Evolutionary conservation across 2,329 filamentous ascomycete genomes (phyloP).

Genomic region (Fusarium sarcochroum): DNA sequence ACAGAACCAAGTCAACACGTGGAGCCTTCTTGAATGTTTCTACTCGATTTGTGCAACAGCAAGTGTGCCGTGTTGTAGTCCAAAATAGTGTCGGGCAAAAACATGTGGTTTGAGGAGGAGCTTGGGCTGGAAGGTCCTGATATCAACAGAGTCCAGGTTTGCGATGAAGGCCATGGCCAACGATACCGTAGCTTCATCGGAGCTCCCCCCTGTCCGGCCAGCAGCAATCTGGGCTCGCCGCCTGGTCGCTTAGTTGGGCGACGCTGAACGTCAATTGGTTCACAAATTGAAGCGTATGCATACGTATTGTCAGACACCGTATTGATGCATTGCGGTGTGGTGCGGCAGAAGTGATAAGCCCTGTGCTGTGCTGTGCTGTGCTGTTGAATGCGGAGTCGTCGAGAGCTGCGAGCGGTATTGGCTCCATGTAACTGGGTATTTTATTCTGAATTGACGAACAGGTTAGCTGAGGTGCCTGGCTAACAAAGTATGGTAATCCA

Average conservation of each 20-base stretch:
- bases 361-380: constrained; percentile 1
- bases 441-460: constrained; percentile 34
- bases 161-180: background rate
- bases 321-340: constrained; percentile 39
- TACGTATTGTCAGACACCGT: constrained; percentile 44
- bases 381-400: constrained; percentile 14
- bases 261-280: constrained; percentile 37
- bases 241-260: constrained; percentile 44
- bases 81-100: constrained; percentile 32
- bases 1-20: constrained; percentile 49
- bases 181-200: constrained; percentile 12
- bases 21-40: constrained; percentile 47
- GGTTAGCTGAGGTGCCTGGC: constrained; percentile 43
- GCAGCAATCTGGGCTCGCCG: constrained; percentile 32
- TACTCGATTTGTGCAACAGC: constrained; percentile 45
- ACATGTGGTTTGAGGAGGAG: constrained; percentile 3
- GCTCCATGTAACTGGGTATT: constrained; percentile 20
- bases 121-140: constrained; percentile 8
- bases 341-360: constrained; percentile 33
- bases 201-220: constrained; percentile 34
- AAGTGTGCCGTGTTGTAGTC: constrained; percentile 32
- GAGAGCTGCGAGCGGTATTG: constrained; percentile 23
- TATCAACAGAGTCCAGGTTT: constrained; percentile 26
- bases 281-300: constrained; percentile 34
- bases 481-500: constrained; percentile 38